Base-by-base conservation (phyloP, 192 early-diverging fungal species). In the Gigaspora rosea region DNA sequence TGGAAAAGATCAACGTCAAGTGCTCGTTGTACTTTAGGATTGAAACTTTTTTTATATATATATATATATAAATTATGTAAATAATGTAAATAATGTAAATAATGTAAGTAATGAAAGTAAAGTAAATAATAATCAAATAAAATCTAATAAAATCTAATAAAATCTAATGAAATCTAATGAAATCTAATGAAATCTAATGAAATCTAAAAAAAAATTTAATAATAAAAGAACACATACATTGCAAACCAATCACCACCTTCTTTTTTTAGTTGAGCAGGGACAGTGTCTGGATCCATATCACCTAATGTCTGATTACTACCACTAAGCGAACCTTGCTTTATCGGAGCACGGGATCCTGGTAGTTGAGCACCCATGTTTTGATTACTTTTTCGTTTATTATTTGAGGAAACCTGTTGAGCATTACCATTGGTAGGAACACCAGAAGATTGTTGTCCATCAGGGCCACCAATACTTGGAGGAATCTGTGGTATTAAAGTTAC, bases 171-270 rank as follows among this genome's bases (percentile, higher is more conserved):
- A n/a, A n/a, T n/a, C n/a, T n/a, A n/a, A n/a, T n/a, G n/a, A n/a
- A n/a, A n/a, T n/a, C n/a, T n/a, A n/a, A n/a, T n/a, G n/a, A n/a
- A n/a, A n/a, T n/a, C n/a, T n/a, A n/a, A n/a, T n/a, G n/a, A n/a
- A n/a, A n/a, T n/a, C n/a, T n/a, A n/a, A n/a, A n/a, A n/a, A n/a
- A n/a, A n/a, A n/a, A n/a, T 41, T 41, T 41, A 41, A 68, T 12
- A 33, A 66, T 6, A 68, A 35, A 73, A 61, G 59, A 52, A 63
- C 33, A 80, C 85, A 75, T 85, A 89, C 88, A 97, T 87, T 33
- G 92, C 95, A 83, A 93, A 91, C 95, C 95, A 97, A 85, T 97
- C 96, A 0, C 81, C 67, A 56, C 94, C 93, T 81, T 95, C 94
- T 54, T 88, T 91, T 82, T 93, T 94, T 78, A 91, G 50, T 69